These are phyloP conservation scores for Styphnolobium japonicum DNA, from an alignment of 306 rosid genomes.

Conservation along the genomic window DNA sequence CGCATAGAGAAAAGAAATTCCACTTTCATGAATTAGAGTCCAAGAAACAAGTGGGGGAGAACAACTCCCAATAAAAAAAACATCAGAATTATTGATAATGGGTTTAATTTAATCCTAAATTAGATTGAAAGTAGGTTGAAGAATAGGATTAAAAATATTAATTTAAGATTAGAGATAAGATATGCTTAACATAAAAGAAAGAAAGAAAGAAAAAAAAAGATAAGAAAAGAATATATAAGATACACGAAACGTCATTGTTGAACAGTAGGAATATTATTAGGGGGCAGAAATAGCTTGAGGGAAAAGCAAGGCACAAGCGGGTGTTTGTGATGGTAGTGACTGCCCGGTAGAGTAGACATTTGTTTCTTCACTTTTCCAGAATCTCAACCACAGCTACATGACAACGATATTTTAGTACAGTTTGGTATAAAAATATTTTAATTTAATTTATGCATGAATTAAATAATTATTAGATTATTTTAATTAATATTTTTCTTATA, in stretches of 20 bases:
- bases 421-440: too few relatives aligned
- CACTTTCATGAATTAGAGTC: background rate
- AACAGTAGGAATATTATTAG: too few relatives aligned
- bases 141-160: background rate
- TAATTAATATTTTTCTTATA: too few relatives aligned
- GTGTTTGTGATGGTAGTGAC: too few relatives aligned
- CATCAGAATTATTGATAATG: background rate
- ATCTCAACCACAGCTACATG: too few relatives aligned
- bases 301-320: background rate
- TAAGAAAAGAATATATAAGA: too few relatives aligned
- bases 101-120: background rate
- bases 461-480: too few relatives aligned
- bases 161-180: background rate
- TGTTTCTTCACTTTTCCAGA: too few relatives aligned
- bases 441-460: too few relatives aligned
- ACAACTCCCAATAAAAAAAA: background rate
- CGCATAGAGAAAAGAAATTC: background rate
- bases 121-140: background rate
- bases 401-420: too few relatives aligned
- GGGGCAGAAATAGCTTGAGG: background rate
- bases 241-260: too few relatives aligned
- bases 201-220: background rate
- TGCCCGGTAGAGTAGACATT: too few relatives aligned
- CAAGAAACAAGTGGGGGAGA: background rate
- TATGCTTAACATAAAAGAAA: background rate